Base-by-base conservation (phyloP, 495 filamentous ascomycete genomes). In the Tuber magnatum region DNA sequence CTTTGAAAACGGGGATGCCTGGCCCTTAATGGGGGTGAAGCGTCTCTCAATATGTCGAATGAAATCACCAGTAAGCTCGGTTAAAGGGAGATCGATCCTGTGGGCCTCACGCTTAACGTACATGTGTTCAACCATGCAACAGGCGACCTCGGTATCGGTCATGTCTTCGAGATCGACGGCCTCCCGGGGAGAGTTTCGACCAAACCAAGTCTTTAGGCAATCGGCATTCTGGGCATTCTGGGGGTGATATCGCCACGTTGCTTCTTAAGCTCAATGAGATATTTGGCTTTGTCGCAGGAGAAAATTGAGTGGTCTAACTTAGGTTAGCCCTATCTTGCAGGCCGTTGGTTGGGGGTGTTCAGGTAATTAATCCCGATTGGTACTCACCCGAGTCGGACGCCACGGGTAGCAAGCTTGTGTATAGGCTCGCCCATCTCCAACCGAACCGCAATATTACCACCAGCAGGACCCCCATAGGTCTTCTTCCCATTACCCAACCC, bases 381-480 rank as follows among this genome's bases (percentile, higher is more conserved):
- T 68, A 70, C 41, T 61, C 70, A 80, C 95, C 95, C 98, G 85
- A 99, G 95, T 56, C 88, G 85, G 48, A 98, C 94, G 87, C 95
- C 94, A 68, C 95, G 88, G 41, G 94, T 98, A 39, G 95, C 94
- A 74, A 99, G 87, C 85, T 98, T 98, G 86, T 99, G 94, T 76
- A 98, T 98, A 18, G 95, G 95, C 86, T 98, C 94, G 56, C 95
- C 95, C 95, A 98, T 98, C 84, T 99, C 95, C 6, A 94, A 98
- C 73, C 92, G 86, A 51, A 98, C 94, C n/a, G 94, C 97, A 80
- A 99, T 92, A 41, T 98, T 90, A 81, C 95, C 95, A 82, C 95
- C 95, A 68, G 93, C 91, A 56, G 92, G 85, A 9, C 92, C 90
- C 84, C 94, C 94, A 87, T 97, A 97, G 20, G 94, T 97, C 86